Base-by-base conservation (phyloP, 352 stramenopile species). In the Pythium coloratum region DNA sequence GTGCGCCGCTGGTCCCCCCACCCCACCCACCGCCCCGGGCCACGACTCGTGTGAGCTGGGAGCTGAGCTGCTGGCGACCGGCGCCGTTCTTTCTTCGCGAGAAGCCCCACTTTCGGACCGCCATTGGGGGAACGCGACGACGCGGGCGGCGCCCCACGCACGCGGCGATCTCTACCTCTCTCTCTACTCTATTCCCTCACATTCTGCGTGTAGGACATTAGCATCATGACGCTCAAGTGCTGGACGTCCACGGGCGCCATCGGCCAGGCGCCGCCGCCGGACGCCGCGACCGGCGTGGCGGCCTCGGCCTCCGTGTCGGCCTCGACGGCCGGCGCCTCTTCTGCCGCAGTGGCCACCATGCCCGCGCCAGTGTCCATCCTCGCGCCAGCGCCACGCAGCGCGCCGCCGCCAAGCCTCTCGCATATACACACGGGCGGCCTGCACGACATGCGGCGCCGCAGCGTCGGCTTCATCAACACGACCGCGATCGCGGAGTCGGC, bases 151-250 rank as follows among this genome's bases (percentile, higher is more conserved):
- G 57, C 38, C 24, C 46, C 46, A 53, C 46, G 46, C 46, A 53
- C 46, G 46, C 46, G 46, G 61, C 47, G 24, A 32, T 53, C 33
- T 44, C 24, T 14, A 14, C 34, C 46, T 40, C 56, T 40, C 63
- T 53, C 33, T 49, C 55, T 24, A 32, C 42, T 40, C 40, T 3
- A 3, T 24, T 36, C 26, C 26, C 32, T 32, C 54, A 18, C 30
- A 1, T 16, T 14, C 58, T n/a, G 51, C 42, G 20, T 24, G 24
- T 10, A 34, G 20, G 3, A 38, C 42, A 56, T 18, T 16, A 34
- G 18, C 42, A 60, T 53, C 42, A 88, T 88, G 80, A 88, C 80
- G 67, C 77, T 88, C 72, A 84, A 86, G 77, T 86, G 76, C 57
- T 86, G 77, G 77, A 78, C 75, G 57, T 77, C 71, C 33, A 69